Conservation (phyloP, 1,284 basidiomycete species). For the Malassezia vespertilionis region DNA sequence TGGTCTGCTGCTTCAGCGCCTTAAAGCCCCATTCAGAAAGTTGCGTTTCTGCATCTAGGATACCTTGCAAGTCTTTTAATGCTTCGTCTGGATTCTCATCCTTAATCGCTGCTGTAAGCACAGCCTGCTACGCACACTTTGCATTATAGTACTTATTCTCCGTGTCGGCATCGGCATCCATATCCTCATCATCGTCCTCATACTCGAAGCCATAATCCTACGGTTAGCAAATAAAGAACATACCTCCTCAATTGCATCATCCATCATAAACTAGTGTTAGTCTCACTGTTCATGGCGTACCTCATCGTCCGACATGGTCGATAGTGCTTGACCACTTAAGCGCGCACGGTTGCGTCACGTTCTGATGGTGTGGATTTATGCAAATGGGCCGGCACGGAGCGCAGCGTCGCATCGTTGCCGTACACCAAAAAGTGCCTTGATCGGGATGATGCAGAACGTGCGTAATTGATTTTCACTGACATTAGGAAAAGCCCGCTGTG, state of each 20-base stretch:
- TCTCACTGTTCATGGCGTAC: background rate
- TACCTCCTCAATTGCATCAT: slow-evolving; percentile 42
- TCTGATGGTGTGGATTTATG: slow-evolving; percentile 5
- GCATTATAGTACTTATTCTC: slow-evolving; percentile 99
- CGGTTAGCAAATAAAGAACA: background rate
- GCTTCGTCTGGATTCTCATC: slow-evolving; percentile 82
- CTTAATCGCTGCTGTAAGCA: slow-evolving; percentile 61
- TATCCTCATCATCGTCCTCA: slow-evolving; percentile 56
- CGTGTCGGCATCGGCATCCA: slow-evolving; percentile 72
- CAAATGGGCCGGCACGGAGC: background rate
- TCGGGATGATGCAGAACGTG: no score
- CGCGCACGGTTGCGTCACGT: background rate
- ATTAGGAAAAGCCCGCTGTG: slow-evolving; percentile 26
- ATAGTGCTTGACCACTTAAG: background rate
- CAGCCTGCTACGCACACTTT: slow-evolving; percentile 58
- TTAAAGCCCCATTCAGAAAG: slow-evolving; percentile 98
- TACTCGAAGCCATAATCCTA: slow-evolving; percentile 93
- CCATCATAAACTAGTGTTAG: slow-evolving; percentile 40
- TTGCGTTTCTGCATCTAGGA: slow-evolving; percentile 76
- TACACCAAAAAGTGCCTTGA: no score
- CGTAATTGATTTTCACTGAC: background rate
- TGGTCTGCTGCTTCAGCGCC: slow-evolving; percentile 92
- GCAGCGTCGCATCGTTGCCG: background rate
- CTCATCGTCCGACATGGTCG: slow-evolving; percentile 15
- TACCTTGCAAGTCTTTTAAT: slow-evolving; percentile 70